phyloP scores from a whole-genome alignment of 2,329 filamentous ascomycete genomes.

The Xylaria sp. region DNA sequence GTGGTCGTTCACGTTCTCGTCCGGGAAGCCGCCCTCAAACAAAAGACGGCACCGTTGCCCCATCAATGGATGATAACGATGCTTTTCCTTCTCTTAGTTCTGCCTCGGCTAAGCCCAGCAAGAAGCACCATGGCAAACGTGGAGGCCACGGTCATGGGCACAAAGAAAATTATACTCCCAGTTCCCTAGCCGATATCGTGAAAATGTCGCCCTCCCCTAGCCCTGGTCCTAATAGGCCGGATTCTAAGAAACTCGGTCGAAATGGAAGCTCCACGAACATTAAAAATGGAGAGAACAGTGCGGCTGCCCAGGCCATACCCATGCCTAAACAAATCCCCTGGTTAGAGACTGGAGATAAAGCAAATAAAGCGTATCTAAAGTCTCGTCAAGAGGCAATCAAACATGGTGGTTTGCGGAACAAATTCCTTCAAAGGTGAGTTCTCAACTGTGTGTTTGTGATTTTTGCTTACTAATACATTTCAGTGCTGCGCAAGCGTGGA shows the following conservation, averaged over 20 bases:
- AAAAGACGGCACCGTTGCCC: slow-evolving; percentile 69
- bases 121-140: slow-evolving; percentile 93
- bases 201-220: slow-evolving; percentile 92
- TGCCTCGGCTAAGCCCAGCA: slow-evolving; percentile 73
- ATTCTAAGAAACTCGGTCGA: slow-evolving; percentile 63
- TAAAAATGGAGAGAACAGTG: slow-evolving; percentile 76
- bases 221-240: slow-evolving; percentile 64
- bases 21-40: slow-evolving; percentile 79
- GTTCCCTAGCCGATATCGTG: slow-evolving; percentile 89
- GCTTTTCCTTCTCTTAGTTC: slow-evolving; percentile 91
- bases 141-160: slow-evolving; percentile 76
- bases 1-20: slow-evolving; percentile 77
- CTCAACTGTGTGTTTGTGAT: too few species aligned
- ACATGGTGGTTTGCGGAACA: slow-evolving; percentile 94
- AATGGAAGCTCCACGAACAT: slow-evolving; percentile 70
- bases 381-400: slow-evolving; percentile 95
- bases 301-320: slow-evolving; percentile 81
- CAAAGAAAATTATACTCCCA: slow-evolving; percentile 72
- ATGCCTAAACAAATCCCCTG: slow-evolving; percentile 92
- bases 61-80: slow-evolving; percentile 89
- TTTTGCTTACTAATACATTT: slow-evolving; percentile 18
- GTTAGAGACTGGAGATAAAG: slow-evolving; percentile 89
- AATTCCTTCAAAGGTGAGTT: slow-evolving; percentile 87
- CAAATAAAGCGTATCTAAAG: slow-evolving; percentile 94
- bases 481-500: slow-evolving; percentile 97